phyloP scores from a whole-genome alignment of 164 flowering plant genomes.

The Pachysandra terminalis region DNA sequence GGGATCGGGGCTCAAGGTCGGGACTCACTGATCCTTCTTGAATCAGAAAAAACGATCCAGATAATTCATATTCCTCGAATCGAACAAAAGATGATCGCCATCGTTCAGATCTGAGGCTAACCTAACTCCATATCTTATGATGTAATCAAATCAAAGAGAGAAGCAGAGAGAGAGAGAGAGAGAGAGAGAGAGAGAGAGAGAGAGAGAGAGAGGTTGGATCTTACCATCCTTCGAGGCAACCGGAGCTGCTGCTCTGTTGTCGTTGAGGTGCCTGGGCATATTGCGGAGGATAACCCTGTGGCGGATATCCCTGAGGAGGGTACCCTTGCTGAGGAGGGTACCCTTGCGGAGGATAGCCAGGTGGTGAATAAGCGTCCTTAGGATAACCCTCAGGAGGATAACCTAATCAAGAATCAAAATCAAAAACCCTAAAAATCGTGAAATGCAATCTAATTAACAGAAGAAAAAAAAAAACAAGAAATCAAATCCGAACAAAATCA shows the following conservation, averaged over 20 bases:
- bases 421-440: not conserved
- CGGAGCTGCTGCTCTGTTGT: slow-evolving; percentile 19
- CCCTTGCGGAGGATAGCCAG: slow-evolving; percentile 53
- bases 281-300: slow-evolving; percentile 34
- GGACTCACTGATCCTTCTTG: no score
- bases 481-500: not conserved
- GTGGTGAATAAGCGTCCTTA: slow-evolving; percentile 76
- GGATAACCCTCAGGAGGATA: slow-evolving; percentile 71
- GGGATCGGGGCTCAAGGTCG: no score
- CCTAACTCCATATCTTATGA: no score
- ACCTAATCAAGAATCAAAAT: slow-evolving; percentile 28
- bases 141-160: no score
- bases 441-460: not conserved
- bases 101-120: not conserved
- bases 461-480: not conserved
- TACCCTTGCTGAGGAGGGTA: slow-evolving; percentile 32
- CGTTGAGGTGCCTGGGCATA: slow-evolving; percentile 51
- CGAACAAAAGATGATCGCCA: not conserved
- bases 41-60: no score
- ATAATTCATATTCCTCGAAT: no score
- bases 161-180: no score
- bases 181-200: no score
- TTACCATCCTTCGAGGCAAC: slow-evolving; percentile 65
- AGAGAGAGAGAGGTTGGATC: slow-evolving; percentile 8
- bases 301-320: slow-evolving; percentile 36